Conservation (phyloP, 768 basidiomycete genomes). For the Inosperma sp. region DNA sequence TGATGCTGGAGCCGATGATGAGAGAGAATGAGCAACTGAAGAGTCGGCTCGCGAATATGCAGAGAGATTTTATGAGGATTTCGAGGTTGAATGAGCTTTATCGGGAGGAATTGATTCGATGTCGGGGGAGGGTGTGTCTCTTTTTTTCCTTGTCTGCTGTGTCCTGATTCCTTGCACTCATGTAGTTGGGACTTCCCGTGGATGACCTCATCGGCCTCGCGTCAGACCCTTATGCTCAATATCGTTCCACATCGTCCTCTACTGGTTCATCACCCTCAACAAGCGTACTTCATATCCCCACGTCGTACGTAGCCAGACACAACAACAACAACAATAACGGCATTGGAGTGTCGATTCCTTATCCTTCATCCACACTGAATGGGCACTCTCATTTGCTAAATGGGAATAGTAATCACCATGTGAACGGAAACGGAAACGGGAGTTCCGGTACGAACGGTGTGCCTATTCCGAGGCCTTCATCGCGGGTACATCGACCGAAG, state of each 20-base stretch:
- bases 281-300: constrained; percentile 37
- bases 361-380: neutral
- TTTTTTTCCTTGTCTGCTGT: neutral
- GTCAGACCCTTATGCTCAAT: constrained; percentile 70
- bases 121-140: constrained; percentile 63
- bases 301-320: constrained; percentile 27
- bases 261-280: constrained; percentile 41
- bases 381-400: neutral
- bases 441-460: constrained; percentile 36
- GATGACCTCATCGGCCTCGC: constrained; percentile 76
- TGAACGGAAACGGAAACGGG: neutral
- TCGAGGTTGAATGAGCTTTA: constrained; percentile 77
- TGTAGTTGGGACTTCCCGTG: constrained; percentile 67
- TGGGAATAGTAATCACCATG: neutral
- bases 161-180: constrained; percentile 3
- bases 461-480: constrained; percentile 70
- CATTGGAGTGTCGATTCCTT: neutral
- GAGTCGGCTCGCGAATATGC: constrained; percentile 62
- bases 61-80: constrained; percentile 72
- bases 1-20: constrained; percentile 71
- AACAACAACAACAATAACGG: neutral
- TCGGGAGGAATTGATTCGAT: constrained; percentile 77
- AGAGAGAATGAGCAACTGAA: constrained; percentile 76
- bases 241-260: constrained; percentile 43
- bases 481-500: constrained; percentile 57